Conservation (phyloP, 2,329 filamentous ascomycete species). For the Lachnum nothofagi region DNA sequence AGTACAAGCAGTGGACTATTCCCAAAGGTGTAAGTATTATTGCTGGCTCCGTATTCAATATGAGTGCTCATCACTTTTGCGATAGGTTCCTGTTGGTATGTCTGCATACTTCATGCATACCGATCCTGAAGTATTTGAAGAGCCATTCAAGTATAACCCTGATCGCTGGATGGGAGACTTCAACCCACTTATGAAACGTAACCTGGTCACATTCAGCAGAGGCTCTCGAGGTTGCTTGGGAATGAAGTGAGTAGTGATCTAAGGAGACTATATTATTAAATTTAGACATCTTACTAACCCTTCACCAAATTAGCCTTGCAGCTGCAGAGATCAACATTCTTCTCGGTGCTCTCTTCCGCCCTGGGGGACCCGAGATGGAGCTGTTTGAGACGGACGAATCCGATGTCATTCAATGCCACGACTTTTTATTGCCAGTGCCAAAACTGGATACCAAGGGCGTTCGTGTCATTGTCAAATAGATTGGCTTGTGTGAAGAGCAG, state of each 20-base stretch:
- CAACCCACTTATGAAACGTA: not conserved
- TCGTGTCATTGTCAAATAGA: not conserved
- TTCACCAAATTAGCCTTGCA: not conserved
- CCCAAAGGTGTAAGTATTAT: conserved; percentile 1
- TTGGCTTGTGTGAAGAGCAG: no score
- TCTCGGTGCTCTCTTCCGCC: not conserved
- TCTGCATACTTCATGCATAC: conserved; percentile 5
- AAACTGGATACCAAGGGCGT: not conserved
- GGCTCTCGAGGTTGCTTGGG: conserved; percentile 6
- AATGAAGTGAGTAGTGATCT: conserved; percentile 6
- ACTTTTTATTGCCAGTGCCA: not conserved
- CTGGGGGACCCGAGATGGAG: not conserved
- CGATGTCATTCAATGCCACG: not conserved
- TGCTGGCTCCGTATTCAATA: not conserved
- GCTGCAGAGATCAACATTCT: not conserved
- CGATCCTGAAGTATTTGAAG: not conserved
- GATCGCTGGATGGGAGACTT: not conserved
- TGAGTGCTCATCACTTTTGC: not conserved
- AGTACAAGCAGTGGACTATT: conserved; percentile 8
- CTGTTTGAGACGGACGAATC: not conserved
- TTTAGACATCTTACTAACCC: no score
- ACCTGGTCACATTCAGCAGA: not conserved
- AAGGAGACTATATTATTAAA: no score
- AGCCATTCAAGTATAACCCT: conserved; percentile 2
- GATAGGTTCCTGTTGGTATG: conserved; percentile 4